phyloP scores from a whole-genome alignment of 78 protist genomes.

The Blattamonas nauphoetae region DNA sequence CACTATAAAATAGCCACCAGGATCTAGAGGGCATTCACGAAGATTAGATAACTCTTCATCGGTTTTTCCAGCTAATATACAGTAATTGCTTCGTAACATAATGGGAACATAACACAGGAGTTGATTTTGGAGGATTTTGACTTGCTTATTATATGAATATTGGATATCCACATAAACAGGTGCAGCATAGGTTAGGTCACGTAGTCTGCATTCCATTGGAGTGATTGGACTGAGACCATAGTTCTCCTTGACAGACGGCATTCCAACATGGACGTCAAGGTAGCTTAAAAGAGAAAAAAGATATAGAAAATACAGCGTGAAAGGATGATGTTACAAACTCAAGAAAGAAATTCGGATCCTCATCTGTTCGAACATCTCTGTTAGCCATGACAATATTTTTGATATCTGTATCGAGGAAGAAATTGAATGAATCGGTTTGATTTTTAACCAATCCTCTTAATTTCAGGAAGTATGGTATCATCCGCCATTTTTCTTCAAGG shows the following conservation, averaged over 20 bases:
- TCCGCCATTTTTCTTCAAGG: conserved; percentile 83
- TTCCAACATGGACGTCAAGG: conserved; percentile 58
- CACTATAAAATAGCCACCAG: conserved; percentile 81
- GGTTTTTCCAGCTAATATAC: conserved; percentile 56
- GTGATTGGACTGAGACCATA: conserved; percentile 14
- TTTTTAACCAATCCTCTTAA: conserved; percentile 78
- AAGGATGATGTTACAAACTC: conserved; percentile 1
- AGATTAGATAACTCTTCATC: conserved; percentile 62
- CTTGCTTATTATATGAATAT: conserved; percentile 58
- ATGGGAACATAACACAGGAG: conserved; percentile 68
- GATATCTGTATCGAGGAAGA: conserved; percentile 58
- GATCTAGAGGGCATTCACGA: conserved; percentile 92
- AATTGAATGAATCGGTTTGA: conserved; percentile 92
- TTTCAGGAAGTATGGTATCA: conserved; percentile 87
- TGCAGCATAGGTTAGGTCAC: conserved; percentile 95
- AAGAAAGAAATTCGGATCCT: conserved; percentile 62
- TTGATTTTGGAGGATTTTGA: conserved; percentile 60
- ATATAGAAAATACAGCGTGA: conserved; percentile 21
- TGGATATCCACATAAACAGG: conserved; percentile 77
- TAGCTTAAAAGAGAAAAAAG: conserved; percentile 16
- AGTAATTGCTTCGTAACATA: conserved; percentile 83
- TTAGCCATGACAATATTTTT: conserved; percentile 59
- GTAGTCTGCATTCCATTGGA: conserved; percentile 89
- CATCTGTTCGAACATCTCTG: conserved; percentile 53
- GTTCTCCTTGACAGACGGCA: conserved; percentile 55